Evolutionary conservation across 345 rosid species (phyloP).

Genomic region (Geranium brycei): DNA sequence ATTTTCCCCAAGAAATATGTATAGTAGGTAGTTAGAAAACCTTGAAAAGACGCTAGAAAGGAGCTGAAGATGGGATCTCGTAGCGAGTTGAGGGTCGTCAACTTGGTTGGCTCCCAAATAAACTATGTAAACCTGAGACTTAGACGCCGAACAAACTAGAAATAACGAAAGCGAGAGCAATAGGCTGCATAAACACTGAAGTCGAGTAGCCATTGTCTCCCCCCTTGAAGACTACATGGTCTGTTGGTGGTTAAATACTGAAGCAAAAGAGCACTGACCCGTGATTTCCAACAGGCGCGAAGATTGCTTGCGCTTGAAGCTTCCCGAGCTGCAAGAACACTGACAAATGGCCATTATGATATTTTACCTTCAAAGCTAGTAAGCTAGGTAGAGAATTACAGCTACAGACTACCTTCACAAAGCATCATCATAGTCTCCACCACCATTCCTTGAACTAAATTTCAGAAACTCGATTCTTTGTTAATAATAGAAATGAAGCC

Average conservation of each 20-base stretch:
- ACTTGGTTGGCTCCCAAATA: constrained; percentile 39
- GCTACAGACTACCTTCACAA: constrained; percentile 12
- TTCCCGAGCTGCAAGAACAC: constrained; percentile 20
- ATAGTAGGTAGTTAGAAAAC: constrained; percentile 15
- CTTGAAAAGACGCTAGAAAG: constrained; percentile 44
- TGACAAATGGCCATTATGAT: constrained; percentile 23
- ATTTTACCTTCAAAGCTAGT: constrained; percentile 30
- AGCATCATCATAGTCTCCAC: constrained; percentile 20
- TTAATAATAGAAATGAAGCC: neutral
- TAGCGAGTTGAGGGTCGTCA: constrained; percentile 22
- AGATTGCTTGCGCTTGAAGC: constrained; percentile 24
- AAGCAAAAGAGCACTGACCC: neutral
- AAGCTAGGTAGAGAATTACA: constrained; percentile 10
- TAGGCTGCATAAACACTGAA: constrained; percentile 22
- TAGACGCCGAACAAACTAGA: constrained; percentile 17
- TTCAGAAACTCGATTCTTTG: neutral
- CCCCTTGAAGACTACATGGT: constrained; percentile 11
- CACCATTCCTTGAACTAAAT: constrained; percentile 21
- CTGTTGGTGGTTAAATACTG: constrained; percentile 24
- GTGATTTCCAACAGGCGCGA: constrained; percentile 8
- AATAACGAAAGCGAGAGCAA: constrained; percentile 20
- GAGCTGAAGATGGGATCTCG: constrained; percentile 35
- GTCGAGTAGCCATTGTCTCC: constrained; percentile 23
- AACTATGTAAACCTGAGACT: constrained; percentile 52
- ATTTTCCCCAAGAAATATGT: too few relatives aligned